Percentiles rank a stretch among this genome's conserved stretches.
Evolutionary conservation across 805 yeast species (phyloP).

Genomic region (Vanderwaltozyma yarrowii): DNA sequence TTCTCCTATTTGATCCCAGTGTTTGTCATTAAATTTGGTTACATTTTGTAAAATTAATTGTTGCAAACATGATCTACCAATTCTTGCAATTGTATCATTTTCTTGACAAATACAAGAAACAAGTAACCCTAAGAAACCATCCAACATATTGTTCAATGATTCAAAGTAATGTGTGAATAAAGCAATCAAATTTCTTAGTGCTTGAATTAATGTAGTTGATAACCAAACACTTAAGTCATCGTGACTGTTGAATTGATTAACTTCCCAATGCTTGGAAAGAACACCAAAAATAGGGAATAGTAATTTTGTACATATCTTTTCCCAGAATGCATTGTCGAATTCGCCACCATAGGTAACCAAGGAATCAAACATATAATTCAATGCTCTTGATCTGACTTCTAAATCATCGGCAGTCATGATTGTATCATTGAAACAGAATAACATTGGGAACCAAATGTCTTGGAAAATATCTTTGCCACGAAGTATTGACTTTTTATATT

Average conservation of each 20-base stretch:
- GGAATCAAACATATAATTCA: slow-evolving; percentile 72
- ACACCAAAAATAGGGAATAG: slow-evolving; percentile 86
- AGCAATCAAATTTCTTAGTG: slow-evolving; percentile 77
- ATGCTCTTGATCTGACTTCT: slow-evolving; percentile 85
- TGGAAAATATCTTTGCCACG: slow-evolving; percentile 36
- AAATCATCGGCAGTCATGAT: slow-evolving; percentile 90
- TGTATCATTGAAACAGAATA: slow-evolving; percentile 75
- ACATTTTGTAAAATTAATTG: slow-evolving; percentile 71
- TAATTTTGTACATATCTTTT: slow-evolving; percentile 60
- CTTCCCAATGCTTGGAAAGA: slow-evolving; percentile 64
- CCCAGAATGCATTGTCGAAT: slow-evolving; percentile 76
- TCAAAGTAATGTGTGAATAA: slow-evolving; percentile 77
- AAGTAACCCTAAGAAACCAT: slow-evolving; percentile 66
- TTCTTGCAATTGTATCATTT: slow-evolving; percentile 91
- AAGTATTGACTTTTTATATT: slow-evolving; percentile 13
- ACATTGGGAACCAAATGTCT: slow-evolving; percentile 77
- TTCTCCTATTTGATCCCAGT: slow-evolving; percentile 65
- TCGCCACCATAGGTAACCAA: slow-evolving; percentile 68
- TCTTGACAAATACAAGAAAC: slow-evolving; percentile 91
- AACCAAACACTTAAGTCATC: slow-evolving; percentile 94
- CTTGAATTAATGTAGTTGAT: slow-evolving; percentile 92
- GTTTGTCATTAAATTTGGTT: slow-evolving; percentile 45
- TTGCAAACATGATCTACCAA: slow-evolving; percentile 83
- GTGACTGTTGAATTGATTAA: slow-evolving; percentile 52
- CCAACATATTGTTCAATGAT: slow-evolving; percentile 60